Conservation (phyloP, 495 filamentous ascomycete species). For the Lophiostoma macrostomum region DNA sequence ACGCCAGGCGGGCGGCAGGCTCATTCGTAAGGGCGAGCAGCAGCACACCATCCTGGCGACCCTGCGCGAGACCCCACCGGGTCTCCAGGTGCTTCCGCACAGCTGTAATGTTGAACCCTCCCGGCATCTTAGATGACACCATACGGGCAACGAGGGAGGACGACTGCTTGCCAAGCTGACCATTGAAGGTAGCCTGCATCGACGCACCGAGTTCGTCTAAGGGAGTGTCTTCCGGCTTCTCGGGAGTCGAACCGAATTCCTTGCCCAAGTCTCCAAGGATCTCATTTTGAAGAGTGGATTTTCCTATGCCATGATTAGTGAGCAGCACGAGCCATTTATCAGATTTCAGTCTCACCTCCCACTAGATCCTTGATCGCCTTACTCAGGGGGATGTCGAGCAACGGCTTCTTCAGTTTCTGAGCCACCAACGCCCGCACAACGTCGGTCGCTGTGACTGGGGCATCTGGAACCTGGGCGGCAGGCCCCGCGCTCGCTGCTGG, state of each 20-base stretch:
- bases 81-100: slow-evolving; percentile 93
- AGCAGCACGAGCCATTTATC: background rate
- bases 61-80: slow-evolving; percentile 82
- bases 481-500: slow-evolving; percentile 75
- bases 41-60: slow-evolving; percentile 88
- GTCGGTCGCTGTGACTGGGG: slow-evolving; percentile 80
- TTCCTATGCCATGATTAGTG: slow-evolving; percentile 54
- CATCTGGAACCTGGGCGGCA: slow-evolving; percentile 83
- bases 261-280: slow-evolving; percentile 95
- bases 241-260: slow-evolving; percentile 95
- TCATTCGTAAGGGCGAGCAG: slow-evolving; percentile 90
- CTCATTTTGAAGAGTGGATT: slow-evolving; percentile 97
- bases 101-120: slow-evolving; percentile 95
- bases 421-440: slow-evolving; percentile 87
- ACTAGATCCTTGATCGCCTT: slow-evolving; percentile 99
- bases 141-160: slow-evolving; percentile 88
- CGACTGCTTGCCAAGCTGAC: slow-evolving; percentile 94
- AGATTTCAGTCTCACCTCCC: slow-evolving; percentile 65
- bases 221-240: slow-evolving; percentile 97
- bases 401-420: slow-evolving; percentile 96
- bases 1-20: slow-evolving; percentile 79
- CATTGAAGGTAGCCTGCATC: slow-evolving; percentile 97
- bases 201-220: slow-evolving; percentile 91
- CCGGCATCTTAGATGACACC: slow-evolving; percentile 99
- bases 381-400: slow-evolving; percentile 83